A percentile compares a stretch with the other conserved stretches of the same genome.
Evolutionary conservation across 2,329 filamentous ascomycete species (phyloP).

Genomic region (Chrysoporthe puriensis): DNA sequence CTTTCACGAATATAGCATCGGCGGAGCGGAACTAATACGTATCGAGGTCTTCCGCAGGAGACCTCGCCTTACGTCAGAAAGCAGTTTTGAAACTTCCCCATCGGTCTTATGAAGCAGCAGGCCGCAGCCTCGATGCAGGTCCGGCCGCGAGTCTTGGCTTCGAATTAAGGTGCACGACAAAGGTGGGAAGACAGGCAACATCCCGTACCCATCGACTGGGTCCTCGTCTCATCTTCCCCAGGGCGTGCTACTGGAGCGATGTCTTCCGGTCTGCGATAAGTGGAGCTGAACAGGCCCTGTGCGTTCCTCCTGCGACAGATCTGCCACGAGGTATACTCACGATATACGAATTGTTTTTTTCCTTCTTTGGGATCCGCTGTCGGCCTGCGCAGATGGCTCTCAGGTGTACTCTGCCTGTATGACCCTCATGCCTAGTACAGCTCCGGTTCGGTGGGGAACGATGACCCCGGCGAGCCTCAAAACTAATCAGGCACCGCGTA

Average conservation of each 20-base stretch:
- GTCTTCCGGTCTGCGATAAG: constrained; percentile 34
- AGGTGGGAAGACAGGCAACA: constrained; percentile 16
- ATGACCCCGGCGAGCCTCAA: too few relatives aligned
- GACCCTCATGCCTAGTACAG: too few relatives aligned
- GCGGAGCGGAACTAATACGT: background rate
- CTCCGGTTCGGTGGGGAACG: too few relatives aligned
- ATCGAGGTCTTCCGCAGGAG: too few relatives aligned
- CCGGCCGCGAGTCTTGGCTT: constrained; percentile 23
- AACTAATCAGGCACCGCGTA: background rate
- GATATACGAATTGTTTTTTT: background rate
- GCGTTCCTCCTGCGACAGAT: constrained; percentile 32
- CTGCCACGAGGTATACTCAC: background rate
- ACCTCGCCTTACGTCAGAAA: background rate
- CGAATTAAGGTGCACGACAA: constrained; percentile 20
- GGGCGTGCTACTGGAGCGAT: constrained; percentile 30
- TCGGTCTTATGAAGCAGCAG: background rate
- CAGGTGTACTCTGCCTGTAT: too few relatives aligned
- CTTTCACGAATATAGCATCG: background rate
- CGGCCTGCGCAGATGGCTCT: background rate
- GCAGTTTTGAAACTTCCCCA: background rate
- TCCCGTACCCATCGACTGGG: constrained; percentile 2
- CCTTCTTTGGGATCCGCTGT: background rate
- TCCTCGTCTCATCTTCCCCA: constrained; percentile 34
- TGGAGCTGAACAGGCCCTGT: constrained; percentile 28
- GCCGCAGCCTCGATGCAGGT: too few relatives aligned